A percentile compares a stretch with the other conserved stretches of the same genome.
These are phyloP conservation scores for Starmerella riodocensis DNA, from an alignment of 805 yeast genomes.

Conservation along the genomic window DNA sequence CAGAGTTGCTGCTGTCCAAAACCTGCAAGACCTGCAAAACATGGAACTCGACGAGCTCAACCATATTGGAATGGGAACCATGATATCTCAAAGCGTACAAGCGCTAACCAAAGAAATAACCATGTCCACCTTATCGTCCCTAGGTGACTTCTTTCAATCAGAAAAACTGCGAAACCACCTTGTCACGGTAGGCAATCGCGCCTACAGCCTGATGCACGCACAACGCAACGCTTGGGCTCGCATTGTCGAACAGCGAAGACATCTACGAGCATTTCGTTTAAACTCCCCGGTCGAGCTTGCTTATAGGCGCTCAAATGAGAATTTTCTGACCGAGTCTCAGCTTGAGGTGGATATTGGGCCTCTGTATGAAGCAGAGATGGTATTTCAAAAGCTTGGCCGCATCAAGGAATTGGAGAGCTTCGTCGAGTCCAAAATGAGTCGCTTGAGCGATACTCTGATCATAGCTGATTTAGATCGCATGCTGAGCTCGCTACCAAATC, in stretches of 20 bases:
- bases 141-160: slow-evolving; percentile 43
- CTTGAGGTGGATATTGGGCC: slow-evolving; percentile 50
- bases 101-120: slow-evolving; percentile 56
- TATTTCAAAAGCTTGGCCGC: slow-evolving; percentile 62
- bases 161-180: slow-evolving; percentile 30
- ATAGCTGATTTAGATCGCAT: slow-evolving; percentile 32
- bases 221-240: slow-evolving; percentile 51
- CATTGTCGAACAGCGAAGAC: slow-evolving; percentile 33
- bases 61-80: slow-evolving; percentile 59
- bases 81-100: slow-evolving; percentile 66
- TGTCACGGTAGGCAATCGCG: slow-evolving; percentile 41
- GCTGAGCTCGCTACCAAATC: slow-evolving; percentile 33
- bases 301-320: slow-evolving; percentile 44
- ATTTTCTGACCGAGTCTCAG: slow-evolving; percentile 34
- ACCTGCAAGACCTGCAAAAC: slow-evolving; percentile 58
- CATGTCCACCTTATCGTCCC: slow-evolving; percentile 49
- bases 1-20: slow-evolving; percentile 76
- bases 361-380: slow-evolving; percentile 68
- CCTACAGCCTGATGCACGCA: slow-evolving; percentile 40
- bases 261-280: slow-evolving; percentile 46
- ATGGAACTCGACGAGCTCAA: slow-evolving; percentile 53
- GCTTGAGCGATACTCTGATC: slow-evolving; percentile 47
- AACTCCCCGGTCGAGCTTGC: slow-evolving; percentile 80
- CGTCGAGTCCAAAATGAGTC: slow-evolving; percentile 55
- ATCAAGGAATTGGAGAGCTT: slow-evolving; percentile 46